Percentiles rank a stretch among this genome's conserved stretches.
phyloP scores from a whole-genome alignment of 2,329 filamentous ascomycete genomes.

The Emmonsia crescens region DNA sequence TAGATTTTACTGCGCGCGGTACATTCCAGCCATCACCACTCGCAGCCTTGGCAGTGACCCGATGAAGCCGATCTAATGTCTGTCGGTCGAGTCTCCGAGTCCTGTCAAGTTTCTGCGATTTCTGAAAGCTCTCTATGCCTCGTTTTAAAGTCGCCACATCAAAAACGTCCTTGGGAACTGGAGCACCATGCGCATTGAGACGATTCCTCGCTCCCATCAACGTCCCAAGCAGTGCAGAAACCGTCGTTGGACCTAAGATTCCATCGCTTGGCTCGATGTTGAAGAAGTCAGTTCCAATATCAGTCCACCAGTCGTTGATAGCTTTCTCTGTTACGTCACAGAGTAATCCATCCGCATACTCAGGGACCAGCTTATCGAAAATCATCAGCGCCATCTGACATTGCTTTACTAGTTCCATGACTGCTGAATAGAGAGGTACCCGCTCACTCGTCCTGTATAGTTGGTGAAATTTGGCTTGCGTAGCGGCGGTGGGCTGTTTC shows the following conservation, averaged over 20 bases:
- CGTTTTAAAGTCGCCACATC: constrained; percentile 73
- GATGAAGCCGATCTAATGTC: constrained; percentile 71
- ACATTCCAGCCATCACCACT: constrained; percentile 83
- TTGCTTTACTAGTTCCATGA: constrained; percentile 79
- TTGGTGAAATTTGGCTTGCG: constrained; percentile 82
- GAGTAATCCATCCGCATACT: constrained; percentile 82
- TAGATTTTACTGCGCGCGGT: constrained; percentile 90
- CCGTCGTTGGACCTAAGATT: constrained; percentile 82
- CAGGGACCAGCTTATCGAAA: constrained; percentile 75
- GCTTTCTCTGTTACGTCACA: constrained; percentile 89
- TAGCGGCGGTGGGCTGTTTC: constrained; percentile 64
- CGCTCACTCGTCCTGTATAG: constrained; percentile 80
- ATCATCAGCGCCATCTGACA: constrained; percentile 82
- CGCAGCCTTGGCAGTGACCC: constrained; percentile 78
- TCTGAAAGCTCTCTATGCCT: constrained; percentile 81
- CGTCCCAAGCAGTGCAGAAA: constrained; percentile 75
- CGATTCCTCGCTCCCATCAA: constrained; percentile 84
- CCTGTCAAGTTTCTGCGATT: constrained; percentile 67
- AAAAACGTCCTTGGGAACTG: constrained; percentile 83
- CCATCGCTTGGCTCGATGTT: constrained; percentile 88
- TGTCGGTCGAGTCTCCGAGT: constrained; percentile 71
- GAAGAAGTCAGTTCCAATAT: constrained; percentile 84
- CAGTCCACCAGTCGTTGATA: constrained; percentile 90
- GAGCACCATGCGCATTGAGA: constrained; percentile 70
- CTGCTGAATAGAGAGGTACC: constrained; percentile 64